These are phyloP conservation scores for Entomortierella parvispora DNA, from an alignment of 192 early-diverging fungal genomes.

Conservation along the genomic window DNA sequence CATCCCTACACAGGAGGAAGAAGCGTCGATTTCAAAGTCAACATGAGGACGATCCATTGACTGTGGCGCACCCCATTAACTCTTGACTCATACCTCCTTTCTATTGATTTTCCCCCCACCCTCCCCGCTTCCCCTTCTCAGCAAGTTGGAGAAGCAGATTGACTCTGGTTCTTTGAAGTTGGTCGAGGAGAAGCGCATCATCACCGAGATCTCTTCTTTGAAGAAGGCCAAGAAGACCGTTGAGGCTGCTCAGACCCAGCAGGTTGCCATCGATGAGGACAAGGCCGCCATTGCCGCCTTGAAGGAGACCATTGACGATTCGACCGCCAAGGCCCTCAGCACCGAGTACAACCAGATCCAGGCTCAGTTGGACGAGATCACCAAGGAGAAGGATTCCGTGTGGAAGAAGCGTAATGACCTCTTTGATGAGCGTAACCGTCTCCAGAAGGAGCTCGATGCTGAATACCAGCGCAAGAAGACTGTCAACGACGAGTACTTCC, in stretches of 20 bases:
- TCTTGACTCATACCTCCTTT: background rate
- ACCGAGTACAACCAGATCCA: slow-evolving; percentile 77
- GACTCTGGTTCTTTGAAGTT: slow-evolving; percentile 80
- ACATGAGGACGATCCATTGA: background rate
- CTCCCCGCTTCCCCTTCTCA: slow-evolving; percentile 37
- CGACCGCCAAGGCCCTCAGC: slow-evolving; percentile 71
- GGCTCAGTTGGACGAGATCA: slow-evolving; percentile 75
- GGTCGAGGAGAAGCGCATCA: slow-evolving; percentile 89
- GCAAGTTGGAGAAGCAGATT: slow-evolving; percentile 80
- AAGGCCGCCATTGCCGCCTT: slow-evolving; percentile 70
- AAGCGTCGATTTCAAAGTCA: background rate
- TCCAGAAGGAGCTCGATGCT: slow-evolving; percentile 77
- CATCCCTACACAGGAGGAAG: background rate
- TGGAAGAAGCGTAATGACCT: slow-evolving; percentile 74
- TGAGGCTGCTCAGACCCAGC: slow-evolving; percentile 66
- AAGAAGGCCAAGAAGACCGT: slow-evolving; percentile 81
- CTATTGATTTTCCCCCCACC: too few relatives aligned
- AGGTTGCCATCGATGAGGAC: slow-evolving; percentile 65
- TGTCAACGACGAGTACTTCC: slow-evolving; percentile 76
- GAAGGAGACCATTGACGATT: slow-evolving; percentile 73
- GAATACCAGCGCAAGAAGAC: slow-evolving; percentile 73
- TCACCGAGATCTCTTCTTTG: slow-evolving; percentile 83
- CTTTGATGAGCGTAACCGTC: slow-evolving; percentile 73
- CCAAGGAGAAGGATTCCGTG: slow-evolving; percentile 68
- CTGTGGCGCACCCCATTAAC: background rate